Evolutionary conservation across 2,329 filamentous ascomycete genomes (phyloP).

Genomic region (Cladosporium sphaerospermum): DNA sequence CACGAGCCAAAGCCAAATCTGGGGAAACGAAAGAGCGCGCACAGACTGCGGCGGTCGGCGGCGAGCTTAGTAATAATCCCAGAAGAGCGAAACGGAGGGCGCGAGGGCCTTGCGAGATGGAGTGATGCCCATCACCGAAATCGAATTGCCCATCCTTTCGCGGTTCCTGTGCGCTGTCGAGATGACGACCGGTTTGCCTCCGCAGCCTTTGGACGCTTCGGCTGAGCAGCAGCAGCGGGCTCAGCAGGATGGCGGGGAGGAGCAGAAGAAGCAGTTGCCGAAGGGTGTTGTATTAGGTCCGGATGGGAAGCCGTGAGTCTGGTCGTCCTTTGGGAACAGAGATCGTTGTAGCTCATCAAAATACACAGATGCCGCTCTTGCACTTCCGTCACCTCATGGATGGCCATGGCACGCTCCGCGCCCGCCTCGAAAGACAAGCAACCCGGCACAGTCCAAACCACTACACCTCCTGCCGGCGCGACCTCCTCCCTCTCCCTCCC

Average conservation of each 20-base stretch:
- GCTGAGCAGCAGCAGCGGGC: constrained; percentile 21
- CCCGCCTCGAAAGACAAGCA: constrained; percentile 23
- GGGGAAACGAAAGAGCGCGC: neutral
- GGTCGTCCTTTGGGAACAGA: neutral
- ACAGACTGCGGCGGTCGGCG: constrained; percentile 2
- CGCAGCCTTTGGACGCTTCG: constrained; percentile 30
- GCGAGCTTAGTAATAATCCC: constrained; percentile 5
- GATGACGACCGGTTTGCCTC: constrained; percentile 32
- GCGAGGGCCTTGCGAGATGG: constrained; percentile 1
- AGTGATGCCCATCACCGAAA: constrained; percentile 31
- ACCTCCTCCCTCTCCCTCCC: constrained; percentile 31
- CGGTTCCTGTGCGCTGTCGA: constrained; percentile 34
- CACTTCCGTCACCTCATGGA: constrained; percentile 55
- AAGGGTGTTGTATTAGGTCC: constrained; percentile 70
- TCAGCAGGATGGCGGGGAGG: constrained; percentile 18
- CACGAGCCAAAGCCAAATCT: neutral
- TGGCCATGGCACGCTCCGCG: constrained; percentile 51
- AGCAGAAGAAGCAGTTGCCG: constrained; percentile 48
- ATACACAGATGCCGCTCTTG: constrained; percentile 62
- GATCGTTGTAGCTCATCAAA: neutral
- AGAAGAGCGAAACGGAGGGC: neutral
- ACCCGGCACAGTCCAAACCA: constrained; percentile 18
- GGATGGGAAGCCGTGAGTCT: constrained; percentile 74
- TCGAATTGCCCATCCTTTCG: constrained; percentile 33
- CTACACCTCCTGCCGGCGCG: constrained; percentile 33